Percentiles rank a stretch among this genome's conserved stretches.
Conservation (phyloP, 495 filamentous ascomycete genomes). For the Podospora didyma region DNA sequence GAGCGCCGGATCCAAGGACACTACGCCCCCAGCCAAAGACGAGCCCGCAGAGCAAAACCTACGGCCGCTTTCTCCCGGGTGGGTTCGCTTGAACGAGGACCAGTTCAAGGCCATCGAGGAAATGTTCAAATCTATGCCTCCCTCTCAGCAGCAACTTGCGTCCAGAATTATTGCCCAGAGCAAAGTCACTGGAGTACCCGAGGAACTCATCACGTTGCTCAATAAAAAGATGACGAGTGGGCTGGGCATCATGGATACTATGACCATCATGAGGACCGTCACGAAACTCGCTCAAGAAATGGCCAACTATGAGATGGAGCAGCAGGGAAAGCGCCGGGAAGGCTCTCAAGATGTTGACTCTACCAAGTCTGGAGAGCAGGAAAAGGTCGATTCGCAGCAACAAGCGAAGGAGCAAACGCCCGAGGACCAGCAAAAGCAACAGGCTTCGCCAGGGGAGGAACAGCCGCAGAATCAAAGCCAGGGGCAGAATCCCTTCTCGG, state of each 20-base stretch:
- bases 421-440: slow-evolving; percentile 12
- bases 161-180: neutral
- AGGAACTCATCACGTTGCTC: slow-evolving; percentile 25
- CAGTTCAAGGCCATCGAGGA: slow-evolving; percentile 13
- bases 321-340: neutral
- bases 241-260: slow-evolving; percentile 60
- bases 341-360: slow-evolving; percentile 15
- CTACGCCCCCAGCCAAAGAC: neutral
- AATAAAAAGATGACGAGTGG: slow-evolving; percentile 57
- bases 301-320: slow-evolving; percentile 7
- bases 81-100: slow-evolving; percentile 28
- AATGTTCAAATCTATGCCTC: slow-evolving; percentile 6
- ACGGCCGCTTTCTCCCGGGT: neutral
- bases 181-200: slow-evolving; percentile 24
- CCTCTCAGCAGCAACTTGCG: neutral
- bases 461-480: slow-evolving; percentile 10
- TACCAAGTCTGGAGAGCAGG: slow-evolving; percentile 16
- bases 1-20: neutral
- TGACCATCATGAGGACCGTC: slow-evolving; percentile 22
- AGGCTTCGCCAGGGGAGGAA: slow-evolving; percentile 24
- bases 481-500: neutral
- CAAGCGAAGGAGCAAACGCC: slow-evolving; percentile 7
- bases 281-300: slow-evolving; percentile 17
- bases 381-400: slow-evolving; percentile 20
- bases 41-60: slow-evolving; percentile 1